Evolutionary conservation across 2,329 filamentous ascomycete genomes (phyloP), one percentile per base, ranked within the genome.

Genomic region (Sporothrix humicola): DNA sequence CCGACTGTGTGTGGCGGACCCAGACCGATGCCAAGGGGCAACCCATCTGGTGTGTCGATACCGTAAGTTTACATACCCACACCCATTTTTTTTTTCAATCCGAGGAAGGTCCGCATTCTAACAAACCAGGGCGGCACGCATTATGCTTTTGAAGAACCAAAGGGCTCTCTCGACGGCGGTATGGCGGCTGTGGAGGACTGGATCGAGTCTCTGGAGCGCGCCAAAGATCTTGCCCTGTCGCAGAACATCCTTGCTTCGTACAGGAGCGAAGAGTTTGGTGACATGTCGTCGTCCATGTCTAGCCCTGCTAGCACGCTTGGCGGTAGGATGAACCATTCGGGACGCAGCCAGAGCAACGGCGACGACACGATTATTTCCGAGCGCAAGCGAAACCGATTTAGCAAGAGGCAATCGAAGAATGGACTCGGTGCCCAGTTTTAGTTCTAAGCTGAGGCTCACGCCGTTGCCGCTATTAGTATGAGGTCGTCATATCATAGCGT

Each of bases 111-210:
- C 31, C 2, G 31, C 31, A 31, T 31, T 31, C 31, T 31, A 31
- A 31, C 31, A 31, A 31, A 31, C 2, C 77, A 97, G 95, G 90
- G 90, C 77, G 95, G 97, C 74, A 92, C 95, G 79, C 95, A 97
- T 78, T 96, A 93, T 80, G 92, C 92, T 15, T 99, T 99, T 79
- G 96, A 99, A 83, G 95, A 98, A 79, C 87, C 90, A n/a, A 97
- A 97, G 77, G 86, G 86, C 66, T 88, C 85, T 75, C 86, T 87
- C 26, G 91, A 90, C 76, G 87, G 87, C 58, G 88, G 88, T 59
- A 90, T 90, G 75, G 87, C 90, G 73, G 91, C 91, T 4, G 92
- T 93, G 5, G 91, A 96, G 77, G 95, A 98, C 81, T 99, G 96
- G 96, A 87, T 98, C 68, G 95, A 97, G 78, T 91, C 90, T 56